phyloP scores from a whole-genome alignment of 306 rosid genomes.

The Bauhinia variegata region DNA sequence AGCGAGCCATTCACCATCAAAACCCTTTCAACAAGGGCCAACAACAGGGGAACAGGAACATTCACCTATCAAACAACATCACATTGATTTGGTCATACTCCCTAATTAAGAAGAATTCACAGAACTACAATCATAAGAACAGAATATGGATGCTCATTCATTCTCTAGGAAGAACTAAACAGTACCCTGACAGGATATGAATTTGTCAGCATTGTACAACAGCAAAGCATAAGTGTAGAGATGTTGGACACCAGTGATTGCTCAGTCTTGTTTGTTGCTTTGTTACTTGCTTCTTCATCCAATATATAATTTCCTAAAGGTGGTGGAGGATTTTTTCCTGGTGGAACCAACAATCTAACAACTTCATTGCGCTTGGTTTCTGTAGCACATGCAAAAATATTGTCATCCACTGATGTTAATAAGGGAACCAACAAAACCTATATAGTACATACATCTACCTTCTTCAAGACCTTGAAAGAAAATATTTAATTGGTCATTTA shows the following conservation, averaged over 20 bases:
- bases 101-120: slow-evolving; percentile 17
- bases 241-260: slow-evolving; percentile 48
- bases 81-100: slow-evolving; percentile 19
- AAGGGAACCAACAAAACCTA: slow-evolving; percentile 23
- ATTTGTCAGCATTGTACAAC: slow-evolving; percentile 73
- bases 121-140: slow-evolving; percentile 17
- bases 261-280: slow-evolving; percentile 50
- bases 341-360: slow-evolving; percentile 54
- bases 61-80: slow-evolving; percentile 56
- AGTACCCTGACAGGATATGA: slow-evolving; percentile 78
- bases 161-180: slow-evolving; percentile 20
- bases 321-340: slow-evolving; percentile 67
- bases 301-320: slow-evolving; percentile 58
- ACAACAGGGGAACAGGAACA: slow-evolving; percentile 63
- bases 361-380: slow-evolving; percentile 50
- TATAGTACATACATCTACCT: slow-evolving; percentile 52
- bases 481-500: slow-evolving; percentile 64
- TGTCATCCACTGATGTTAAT: slow-evolving; percentile 29
- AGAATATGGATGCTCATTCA: slow-evolving; percentile 1
- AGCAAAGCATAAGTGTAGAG: slow-evolving; percentile 67
- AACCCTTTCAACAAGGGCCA: slow-evolving; percentile 73
- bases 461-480: slow-evolving; percentile 84
- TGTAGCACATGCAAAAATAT: slow-evolving; percentile 44
- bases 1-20: slow-evolving; percentile 75
- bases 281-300: slow-evolving; percentile 47